Base-by-base conservation (phyloP, 2,329 filamentous ascomycete genomes). In the Annulohypoxylon truncatum region DNA sequence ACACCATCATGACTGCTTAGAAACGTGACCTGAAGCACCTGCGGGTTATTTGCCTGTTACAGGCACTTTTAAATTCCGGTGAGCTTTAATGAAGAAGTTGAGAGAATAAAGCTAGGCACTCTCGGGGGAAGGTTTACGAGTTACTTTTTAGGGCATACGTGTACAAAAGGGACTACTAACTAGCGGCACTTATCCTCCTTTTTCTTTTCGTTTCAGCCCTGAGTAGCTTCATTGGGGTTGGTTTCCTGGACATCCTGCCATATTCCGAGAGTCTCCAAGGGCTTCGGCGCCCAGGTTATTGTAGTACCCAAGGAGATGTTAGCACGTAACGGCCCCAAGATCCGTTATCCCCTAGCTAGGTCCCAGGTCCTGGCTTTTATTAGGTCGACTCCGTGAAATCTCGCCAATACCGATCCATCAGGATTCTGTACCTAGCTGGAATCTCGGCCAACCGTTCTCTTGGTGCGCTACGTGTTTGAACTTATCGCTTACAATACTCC, bases 41-140 rank as follows among this genome's bases (percentile, higher is more conserved):
- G 67, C 65, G 62, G 67, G 55, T 61, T 67, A 70, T 70, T 67
- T 65, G 65, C 61, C 64, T 67, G 55, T 70, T 65, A 65, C 55
- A 55, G 50, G 44, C 33, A 47, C 46, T 56, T 26, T 52, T 31
- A 48, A 61, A 48, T 50, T 57, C 35, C 3, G 26, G 42, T 50
- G 5, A 48, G 13, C 26, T 64, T 48, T 50, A 64, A 69, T 56
- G 40, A 52, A 54, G 33, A 35, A 47, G 54, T 52, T 40, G 35
- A 61, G 29, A 61, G 58, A 28, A 42, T 44, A 58, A 64, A 44
- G 52, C 52, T 61, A 46, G 59, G 59, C 59, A 61, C 20, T 58
- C 47, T 63, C 59, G 35, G 56, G 44, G 47, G 29, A 52, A 28
- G 35, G 12, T 42, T 66, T 28, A 58, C 29, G 53, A 50, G 29